Percentiles rank a stretch among this genome's conserved stretches.
These are phyloP conservation scores for Penicillium roqueforti DNA, from an alignment of 495 filamentous ascomycete species.

Conservation along the genomic window DNA sequence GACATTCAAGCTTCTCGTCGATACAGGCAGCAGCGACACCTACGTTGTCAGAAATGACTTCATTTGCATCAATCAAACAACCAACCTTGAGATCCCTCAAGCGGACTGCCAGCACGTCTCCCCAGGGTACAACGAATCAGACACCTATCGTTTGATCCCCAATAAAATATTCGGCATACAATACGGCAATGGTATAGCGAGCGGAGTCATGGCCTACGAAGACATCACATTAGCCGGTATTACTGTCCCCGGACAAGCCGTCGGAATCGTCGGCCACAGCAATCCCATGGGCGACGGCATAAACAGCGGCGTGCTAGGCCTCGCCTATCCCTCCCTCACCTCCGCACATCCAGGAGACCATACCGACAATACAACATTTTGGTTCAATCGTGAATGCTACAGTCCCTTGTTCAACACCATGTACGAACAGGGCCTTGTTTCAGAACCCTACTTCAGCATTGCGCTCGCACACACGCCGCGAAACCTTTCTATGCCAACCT, in stretches of 20 bases:
- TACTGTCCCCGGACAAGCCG: slow-evolving; percentile 45
- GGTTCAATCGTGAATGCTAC: slow-evolving; percentile 39
- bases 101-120: slow-evolving; percentile 44
- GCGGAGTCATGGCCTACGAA: slow-evolving; percentile 54
- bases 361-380: slow-evolving; percentile 26
- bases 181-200: slow-evolving; percentile 55
- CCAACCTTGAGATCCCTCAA: slow-evolving; percentile 20
- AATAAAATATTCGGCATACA: slow-evolving; percentile 53
- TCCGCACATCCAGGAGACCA: slow-evolving; percentile 27
- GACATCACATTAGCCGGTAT: slow-evolving; percentile 53
- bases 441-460: slow-evolving; percentile 51
- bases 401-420: slow-evolving; percentile 56
- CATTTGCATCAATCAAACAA: slow-evolving; percentile 40
- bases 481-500: slow-evolving; percentile 7
- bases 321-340: slow-evolving; percentile 53
- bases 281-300: slow-evolving; percentile 45
- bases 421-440: slow-evolving; percentile 46
- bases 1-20: slow-evolving; percentile 50
- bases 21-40: slow-evolving; percentile 61
- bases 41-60: slow-evolving; percentile 51
- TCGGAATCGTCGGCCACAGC: slow-evolving; percentile 48
- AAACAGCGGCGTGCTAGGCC: slow-evolving; percentile 53
- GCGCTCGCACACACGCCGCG: slow-evolving; percentile 26
- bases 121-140: slow-evolving; percentile 39
- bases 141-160: slow-evolving; percentile 38